Evolutionary conservation across 2,329 filamentous ascomycete genomes (phyloP), one percentile per base, ranked within the genome.

Genomic region (Plenodomus lindquistii): DNA sequence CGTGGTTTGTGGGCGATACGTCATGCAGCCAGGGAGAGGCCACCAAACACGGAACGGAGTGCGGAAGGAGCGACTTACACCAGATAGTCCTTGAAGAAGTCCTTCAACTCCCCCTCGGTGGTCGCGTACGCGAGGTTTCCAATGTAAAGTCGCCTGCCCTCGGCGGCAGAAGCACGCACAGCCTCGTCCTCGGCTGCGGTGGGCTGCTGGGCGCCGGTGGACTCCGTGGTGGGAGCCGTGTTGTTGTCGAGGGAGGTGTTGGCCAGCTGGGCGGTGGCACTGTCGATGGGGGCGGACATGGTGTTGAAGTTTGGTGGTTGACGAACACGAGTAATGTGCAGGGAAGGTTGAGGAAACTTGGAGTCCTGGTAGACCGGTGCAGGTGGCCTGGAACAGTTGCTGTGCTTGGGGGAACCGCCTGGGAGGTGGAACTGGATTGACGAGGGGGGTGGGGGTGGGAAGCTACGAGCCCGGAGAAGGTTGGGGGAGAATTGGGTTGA

Each of bases 81-180:
- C 83, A 94, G 88, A 85, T 96, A 97, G 79, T 87, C 89, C 85
- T 94, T 93, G 88, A 99, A 99, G 85, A 99, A 99, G 71, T 94
- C 89, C 85, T 95, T 96, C 85, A 99, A 91, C 87, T 97, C 91
- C 88, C 89, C 94, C 89, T 97, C 94, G 78, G 91, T 96, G 87
- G 94, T 97, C 87, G 93, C 92, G 79, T 99, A 99, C 73, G 94
- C 94, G 86, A 99, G 89, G 85, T 99, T 99, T 84, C 94, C 94
- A 83, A 99, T 97, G 83, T 99, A 99, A 72, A 99, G 88, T 82
- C 94, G 91, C 83, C 94, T 91, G 78, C 94, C 93, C 84, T 99
- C 94, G 79, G 93, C 92, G 78, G 94, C 94, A 81, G 91, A 96
- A 80, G 91, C 91, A 77, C 94, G 87, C 74, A 94, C 91, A 77